Conservation (phyloP, 352 stramenopile species). For the Phytopythium helicoides region DNA sequence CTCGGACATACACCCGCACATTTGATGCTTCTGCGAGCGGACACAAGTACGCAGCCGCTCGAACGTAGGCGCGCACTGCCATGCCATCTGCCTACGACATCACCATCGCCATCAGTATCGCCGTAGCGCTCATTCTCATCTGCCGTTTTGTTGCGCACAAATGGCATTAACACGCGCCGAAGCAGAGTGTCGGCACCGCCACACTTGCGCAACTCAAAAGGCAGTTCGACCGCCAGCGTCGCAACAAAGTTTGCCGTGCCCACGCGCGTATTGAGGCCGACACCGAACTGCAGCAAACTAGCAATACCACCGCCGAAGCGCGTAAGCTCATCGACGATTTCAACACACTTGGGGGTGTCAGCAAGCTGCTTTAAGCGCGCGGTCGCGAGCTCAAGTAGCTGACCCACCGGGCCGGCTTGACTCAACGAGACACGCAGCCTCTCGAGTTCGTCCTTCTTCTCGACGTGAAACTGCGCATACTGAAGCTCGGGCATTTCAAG, state of each 20-base stretch:
- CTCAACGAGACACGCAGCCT: conserved; percentile 75
- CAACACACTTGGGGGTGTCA: conserved; percentile 28
- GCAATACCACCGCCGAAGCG: conserved; percentile 26
- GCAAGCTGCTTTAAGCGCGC: conserved; percentile 56
- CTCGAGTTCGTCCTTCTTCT: conserved; percentile 83
- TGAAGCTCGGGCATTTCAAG: conserved; percentile 81
- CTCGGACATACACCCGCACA: conserved; percentile 56
- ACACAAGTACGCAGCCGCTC: conserved; percentile 70
- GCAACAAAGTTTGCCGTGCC: conserved; percentile 76
- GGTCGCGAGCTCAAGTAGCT: conserved; percentile 61
- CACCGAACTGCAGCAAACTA: conserved; percentile 68
- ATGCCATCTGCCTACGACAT: conserved; percentile 46
- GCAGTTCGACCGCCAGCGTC: conserved; percentile 60
- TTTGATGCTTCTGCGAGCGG: conserved; percentile 44
- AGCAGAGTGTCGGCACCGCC: conserved; percentile 57
- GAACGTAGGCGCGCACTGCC: conserved; percentile 70
- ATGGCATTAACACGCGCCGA: conserved; percentile 54
- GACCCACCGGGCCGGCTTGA: conserved; percentile 67
- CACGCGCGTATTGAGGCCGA: conserved; percentile 80
- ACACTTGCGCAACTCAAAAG: conserved; percentile 71
- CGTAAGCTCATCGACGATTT: conserved; percentile 50
- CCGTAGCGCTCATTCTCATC: conserved; percentile 74
- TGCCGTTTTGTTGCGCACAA: conserved; percentile 45
- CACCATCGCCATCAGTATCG: conserved; percentile 21
- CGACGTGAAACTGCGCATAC: conserved; percentile 84